phyloP scores from a whole-genome alignment of 2,329 filamentous ascomycete genomes.

The Metarhizium robertsii region DNA sequence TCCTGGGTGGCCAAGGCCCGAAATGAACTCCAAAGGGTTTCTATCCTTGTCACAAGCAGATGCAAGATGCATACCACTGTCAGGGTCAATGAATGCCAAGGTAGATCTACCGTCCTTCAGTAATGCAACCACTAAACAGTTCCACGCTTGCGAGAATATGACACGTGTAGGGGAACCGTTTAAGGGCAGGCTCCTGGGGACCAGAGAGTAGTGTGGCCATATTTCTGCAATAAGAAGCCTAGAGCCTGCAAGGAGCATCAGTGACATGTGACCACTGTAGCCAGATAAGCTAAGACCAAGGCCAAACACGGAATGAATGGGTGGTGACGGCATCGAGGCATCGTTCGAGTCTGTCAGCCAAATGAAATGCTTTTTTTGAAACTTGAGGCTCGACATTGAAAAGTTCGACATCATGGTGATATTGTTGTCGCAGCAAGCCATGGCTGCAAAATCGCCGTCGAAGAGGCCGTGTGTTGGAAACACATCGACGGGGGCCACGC shows the following conservation, averaged over 20 bases:
- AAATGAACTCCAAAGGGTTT: slow-evolving; percentile 37
- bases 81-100: slow-evolving; percentile 47
- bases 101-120: slow-evolving; percentile 33
- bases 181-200: slow-evolving; percentile 40
- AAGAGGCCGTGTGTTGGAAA: slow-evolving; percentile 18
- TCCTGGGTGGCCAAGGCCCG: slow-evolving; percentile 44
- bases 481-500: slow-evolving; percentile 26
- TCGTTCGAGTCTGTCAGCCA: slow-evolving; percentile 44
- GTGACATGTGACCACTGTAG: slow-evolving; percentile 26
- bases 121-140: slow-evolving; percentile 45
- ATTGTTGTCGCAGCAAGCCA: slow-evolving; percentile 40
- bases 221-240: slow-evolving; percentile 45
- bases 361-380: slow-evolving; percentile 34
- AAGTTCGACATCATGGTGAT: slow-evolving; percentile 34
- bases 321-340: slow-evolving; percentile 33
- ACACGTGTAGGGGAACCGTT: slow-evolving; percentile 40
- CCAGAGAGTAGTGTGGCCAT: slow-evolving; percentile 31
- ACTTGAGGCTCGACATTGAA: slow-evolving; percentile 18
- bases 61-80: slow-evolving; percentile 43
- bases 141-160: slow-evolving; percentile 43
- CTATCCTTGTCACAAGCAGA: slow-evolving; percentile 32
- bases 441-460: slow-evolving; percentile 19
- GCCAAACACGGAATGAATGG: slow-evolving; percentile 37
- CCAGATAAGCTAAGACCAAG: slow-evolving; percentile 31
- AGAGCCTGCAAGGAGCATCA: slow-evolving; percentile 41